Percentiles rank a stretch among this genome's conserved stretches.
Conservation (phyloP, 2,329 filamentous ascomycete species). For the Pseudomassariella vexata region DNA sequence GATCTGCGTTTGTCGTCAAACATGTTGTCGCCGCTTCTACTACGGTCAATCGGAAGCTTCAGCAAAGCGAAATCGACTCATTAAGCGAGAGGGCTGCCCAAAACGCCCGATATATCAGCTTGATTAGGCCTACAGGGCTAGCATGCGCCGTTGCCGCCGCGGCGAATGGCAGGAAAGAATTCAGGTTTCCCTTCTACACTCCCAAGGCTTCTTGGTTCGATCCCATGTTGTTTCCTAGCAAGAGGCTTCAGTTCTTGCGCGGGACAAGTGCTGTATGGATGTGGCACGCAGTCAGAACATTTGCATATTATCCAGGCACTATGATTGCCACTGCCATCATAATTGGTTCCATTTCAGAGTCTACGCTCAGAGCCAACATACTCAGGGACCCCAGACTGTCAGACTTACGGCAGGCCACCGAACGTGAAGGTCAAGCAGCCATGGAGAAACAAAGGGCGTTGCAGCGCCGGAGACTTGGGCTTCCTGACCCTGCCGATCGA, state of each 20-base stretch:
- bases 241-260: constrained; percentile 14
- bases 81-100: constrained; percentile 14
- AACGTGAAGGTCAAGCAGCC: constrained; percentile 8
- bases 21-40: constrained; percentile 7
- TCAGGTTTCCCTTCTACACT: constrained; percentile 34
- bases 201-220: constrained; percentile 25
- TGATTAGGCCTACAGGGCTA: constrained; percentile 18
- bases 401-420: constrained; percentile 21
- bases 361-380: constrained; percentile 13
- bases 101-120: constrained; percentile 24
- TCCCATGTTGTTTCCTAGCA: constrained; percentile 23
- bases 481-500: no score
- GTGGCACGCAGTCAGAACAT: constrained; percentile 33
- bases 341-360: constrained; percentile 22
- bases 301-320: constrained; percentile 22
- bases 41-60: constrained; percentile 15
- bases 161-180: constrained; percentile 23
- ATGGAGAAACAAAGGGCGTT: constrained; percentile 8
- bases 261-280: constrained; percentile 17
- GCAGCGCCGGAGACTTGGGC: constrained; percentile 6
- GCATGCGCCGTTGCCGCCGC: constrained; percentile 18
- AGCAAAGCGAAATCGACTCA: constrained; percentile 19
- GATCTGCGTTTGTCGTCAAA: constrained; percentile 6
- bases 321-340: constrained; percentile 21
- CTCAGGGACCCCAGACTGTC: constrained; percentile 23